Conservation (phyloP, 163 green algal genomes). For the Chlorella variabilis region DNA sequence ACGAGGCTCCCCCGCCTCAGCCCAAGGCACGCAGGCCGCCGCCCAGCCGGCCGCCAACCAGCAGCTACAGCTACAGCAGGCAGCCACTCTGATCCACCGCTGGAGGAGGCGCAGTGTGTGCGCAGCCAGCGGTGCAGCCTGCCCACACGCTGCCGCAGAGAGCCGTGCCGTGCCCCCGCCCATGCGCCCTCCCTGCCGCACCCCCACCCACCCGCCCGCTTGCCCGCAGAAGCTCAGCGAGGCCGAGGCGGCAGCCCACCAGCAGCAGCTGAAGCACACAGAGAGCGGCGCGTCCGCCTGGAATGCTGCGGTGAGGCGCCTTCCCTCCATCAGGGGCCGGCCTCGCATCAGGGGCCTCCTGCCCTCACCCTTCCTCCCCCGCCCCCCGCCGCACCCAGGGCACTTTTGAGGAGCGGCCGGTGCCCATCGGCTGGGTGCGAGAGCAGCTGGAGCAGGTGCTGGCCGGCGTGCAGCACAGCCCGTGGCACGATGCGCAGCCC, state of each 20-base stretch:
- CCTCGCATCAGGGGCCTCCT: too few relatives aligned
- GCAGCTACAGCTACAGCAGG: constrained; percentile 4
- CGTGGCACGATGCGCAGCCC: too few relatives aligned
- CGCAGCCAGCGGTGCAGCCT: too few relatives aligned
- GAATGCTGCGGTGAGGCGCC: constrained; percentile 45
- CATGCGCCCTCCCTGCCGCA: too few relatives aligned
- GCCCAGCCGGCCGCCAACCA: constrained; percentile 9
- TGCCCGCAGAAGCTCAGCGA: constrained; percentile 39
- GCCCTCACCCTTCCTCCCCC: too few relatives aligned
- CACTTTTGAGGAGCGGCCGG: constrained; percentile 48
- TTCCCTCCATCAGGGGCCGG: too few relatives aligned
- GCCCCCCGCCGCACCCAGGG: too few relatives aligned
- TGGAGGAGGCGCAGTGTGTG: too few relatives aligned
- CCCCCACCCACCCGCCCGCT: too few relatives aligned
- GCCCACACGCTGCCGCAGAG: too few relatives aligned
- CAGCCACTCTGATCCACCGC: too few relatives aligned
- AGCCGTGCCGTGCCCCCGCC: too few relatives aligned
- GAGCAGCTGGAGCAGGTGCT: constrained; percentile 30
- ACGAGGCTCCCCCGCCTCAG: not conserved
- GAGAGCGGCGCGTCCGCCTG: constrained; percentile 37
- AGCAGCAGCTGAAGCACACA: not conserved
- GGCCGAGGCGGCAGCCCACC: constrained; percentile 19
- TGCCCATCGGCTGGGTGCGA: constrained; percentile 35
- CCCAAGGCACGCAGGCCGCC: constrained; percentile 33
- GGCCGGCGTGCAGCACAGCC: not conserved